Evolutionary conservation across 2,329 filamentous ascomycete genomes (phyloP).

Genomic region (Arthroderma sp.): DNA sequence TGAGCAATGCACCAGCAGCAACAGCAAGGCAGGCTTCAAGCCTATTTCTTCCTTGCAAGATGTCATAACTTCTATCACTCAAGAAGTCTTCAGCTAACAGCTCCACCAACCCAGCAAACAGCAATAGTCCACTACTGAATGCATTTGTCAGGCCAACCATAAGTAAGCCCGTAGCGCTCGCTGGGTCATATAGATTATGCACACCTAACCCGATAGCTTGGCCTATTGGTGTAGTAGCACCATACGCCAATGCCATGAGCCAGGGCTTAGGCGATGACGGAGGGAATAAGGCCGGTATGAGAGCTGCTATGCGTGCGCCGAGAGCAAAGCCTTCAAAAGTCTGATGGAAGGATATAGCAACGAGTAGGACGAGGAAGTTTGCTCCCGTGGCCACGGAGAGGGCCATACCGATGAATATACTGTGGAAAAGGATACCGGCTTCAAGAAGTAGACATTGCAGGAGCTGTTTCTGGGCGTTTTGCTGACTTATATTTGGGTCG

Average conservation of each 20-base stretch:
- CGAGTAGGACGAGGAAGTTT: conserved; percentile 64
- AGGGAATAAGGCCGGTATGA: conserved; percentile 54
- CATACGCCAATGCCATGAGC: conserved; percentile 53
- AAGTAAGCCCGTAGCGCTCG: conserved; percentile 60
- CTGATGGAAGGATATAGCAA: conserved; percentile 75
- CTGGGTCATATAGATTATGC: conserved; percentile 68
- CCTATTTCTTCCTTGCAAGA: conserved; percentile 45
- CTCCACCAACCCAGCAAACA: conserved; percentile 76
- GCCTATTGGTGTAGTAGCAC: conserved; percentile 64
- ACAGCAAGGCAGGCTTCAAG: conserved; percentile 52
- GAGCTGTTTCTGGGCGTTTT: conserved; percentile 46
- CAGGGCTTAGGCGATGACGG: conserved; percentile 61
- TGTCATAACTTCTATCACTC: conserved; percentile 52
- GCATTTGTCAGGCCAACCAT: conserved; percentile 84
- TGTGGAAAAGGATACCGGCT: conserved; percentile 74
- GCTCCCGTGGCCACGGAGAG: conserved; percentile 69
- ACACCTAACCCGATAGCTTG: conserved; percentile 70
- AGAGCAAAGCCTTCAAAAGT: conserved; percentile 81
- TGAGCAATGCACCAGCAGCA: conserved; percentile 47
- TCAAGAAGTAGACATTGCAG: conserved; percentile 70
- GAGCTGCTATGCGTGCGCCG: conserved; percentile 70
- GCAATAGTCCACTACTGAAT: conserved; percentile 63
- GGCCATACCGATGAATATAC: conserved; percentile 77
- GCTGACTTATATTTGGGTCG: conserved; percentile 13
- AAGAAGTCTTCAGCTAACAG: conserved; percentile 74